Evolutionary conservation across 208 protist genomes (phyloP), one percentile per base, ranked within the genome.

Genomic region (Balamuthia mandrillaris): DNA sequence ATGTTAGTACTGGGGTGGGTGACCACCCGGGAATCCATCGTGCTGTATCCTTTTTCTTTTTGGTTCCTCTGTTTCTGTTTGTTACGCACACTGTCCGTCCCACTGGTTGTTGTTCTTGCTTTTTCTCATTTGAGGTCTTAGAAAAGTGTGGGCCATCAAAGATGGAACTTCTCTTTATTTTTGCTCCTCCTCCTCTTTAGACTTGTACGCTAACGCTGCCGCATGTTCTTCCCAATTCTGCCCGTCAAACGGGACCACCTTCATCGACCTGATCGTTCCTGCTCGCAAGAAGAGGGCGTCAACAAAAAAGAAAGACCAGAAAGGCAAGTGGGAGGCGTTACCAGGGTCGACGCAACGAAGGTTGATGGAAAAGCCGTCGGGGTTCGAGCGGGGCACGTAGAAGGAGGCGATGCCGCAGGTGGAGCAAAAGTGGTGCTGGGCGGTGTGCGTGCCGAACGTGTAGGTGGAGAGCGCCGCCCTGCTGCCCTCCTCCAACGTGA

Each of bases 381-480:
- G 66, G 24, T 77, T 77, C 27, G 66, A 77, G 7, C 66, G 66
- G 5, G 66, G 66, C 16, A 77, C 37, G 47, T 77, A 77, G n/a
- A 49, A 77, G 0, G 66, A 77, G 1, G 29, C 16, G 44, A 77
- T 77, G 66, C 66, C 66, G 3, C 66, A 77, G 21, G 66, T 77
- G n/a, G 41, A 47, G 31, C 66, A 77, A n/a, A 77, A 77, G 44
- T 54, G 49, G 66, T 77, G 66, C 66, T 77, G 39, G 14, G 66
- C 66, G 3, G 47, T 54, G 47, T 31, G 21, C n/a, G 66, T 77
- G 4, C 47, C 47, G 21, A 77, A 77, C 37, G 37, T 58, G 66
- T 77, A 77, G 44, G 49, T 24, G 0, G 56, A 77, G 16, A 54
- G 41, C 1, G 66, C 66, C 16, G 7, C 47, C 66, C 49, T 24